phyloP scores from a whole-genome alignment of 148 eudicot genomes.

The Cornus controversa region DNA sequence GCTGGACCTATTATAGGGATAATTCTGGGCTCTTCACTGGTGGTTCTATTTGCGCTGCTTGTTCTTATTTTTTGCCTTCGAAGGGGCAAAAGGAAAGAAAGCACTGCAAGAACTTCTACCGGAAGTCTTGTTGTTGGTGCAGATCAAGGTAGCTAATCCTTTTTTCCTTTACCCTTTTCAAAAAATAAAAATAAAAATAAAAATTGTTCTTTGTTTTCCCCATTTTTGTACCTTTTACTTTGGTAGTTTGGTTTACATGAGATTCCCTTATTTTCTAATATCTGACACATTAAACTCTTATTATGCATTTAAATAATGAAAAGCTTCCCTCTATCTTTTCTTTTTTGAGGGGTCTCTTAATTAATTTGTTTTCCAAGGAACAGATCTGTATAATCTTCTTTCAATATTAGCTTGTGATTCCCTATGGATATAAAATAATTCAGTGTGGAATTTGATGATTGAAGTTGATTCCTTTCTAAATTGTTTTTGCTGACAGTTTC shows the following conservation, averaged over 20 bases:
- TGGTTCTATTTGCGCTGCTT: conserved; percentile 49
- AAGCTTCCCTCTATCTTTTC: not conserved
- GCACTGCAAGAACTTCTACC: conserved; percentile 38
- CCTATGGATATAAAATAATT: no score
- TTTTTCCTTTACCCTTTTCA: not conserved
- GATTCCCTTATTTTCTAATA: not conserved
- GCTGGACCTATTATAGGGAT: conserved; percentile 74
- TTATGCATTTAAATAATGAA: not conserved
- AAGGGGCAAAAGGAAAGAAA: conserved; percentile 56
- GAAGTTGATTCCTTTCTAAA: not conserved
- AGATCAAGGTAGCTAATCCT: conserved; percentile 50
- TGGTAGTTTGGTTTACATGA: not conserved
- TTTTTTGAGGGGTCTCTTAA: not conserved
- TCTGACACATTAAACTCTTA: not conserved
- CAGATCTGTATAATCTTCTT: no score
- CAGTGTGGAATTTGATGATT: not conserved
- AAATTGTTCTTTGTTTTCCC: conserved; percentile 1
- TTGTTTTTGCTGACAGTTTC: not conserved
- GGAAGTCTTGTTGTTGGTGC: conserved; percentile 53
- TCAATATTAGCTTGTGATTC: no score
- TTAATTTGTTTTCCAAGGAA: not conserved
- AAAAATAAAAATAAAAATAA: not conserved
- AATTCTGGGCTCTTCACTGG: conserved; percentile 48
- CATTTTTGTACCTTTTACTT: not conserved
- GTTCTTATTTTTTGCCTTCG: conserved; percentile 55